Evolutionary conservation across 331 rosid species (phyloP).

Genomic region (Quercus phellos): DNA sequence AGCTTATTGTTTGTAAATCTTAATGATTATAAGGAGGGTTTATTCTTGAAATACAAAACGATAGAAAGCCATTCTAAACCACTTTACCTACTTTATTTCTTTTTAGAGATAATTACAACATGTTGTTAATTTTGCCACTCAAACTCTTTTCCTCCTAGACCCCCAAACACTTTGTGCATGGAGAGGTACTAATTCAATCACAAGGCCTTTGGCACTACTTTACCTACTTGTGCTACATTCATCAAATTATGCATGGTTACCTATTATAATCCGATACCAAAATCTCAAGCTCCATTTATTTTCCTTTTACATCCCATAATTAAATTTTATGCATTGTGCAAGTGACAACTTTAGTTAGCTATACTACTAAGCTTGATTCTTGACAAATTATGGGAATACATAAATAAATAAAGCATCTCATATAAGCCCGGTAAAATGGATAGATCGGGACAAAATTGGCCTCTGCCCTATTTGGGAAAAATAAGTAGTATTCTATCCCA

Average conservation of each 20-base stretch:
- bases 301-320: background rate
- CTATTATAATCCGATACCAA: background rate
- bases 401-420: background rate
- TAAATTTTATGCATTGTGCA: background rate
- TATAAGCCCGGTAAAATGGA: background rate
- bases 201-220: too few species aligned
- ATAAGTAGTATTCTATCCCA: too few species aligned
- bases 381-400: too few species aligned
- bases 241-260: background rate
- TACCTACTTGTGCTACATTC: background rate
- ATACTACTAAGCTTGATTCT: background rate
- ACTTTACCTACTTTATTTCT: too few species aligned
- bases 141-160: fast-evolving
- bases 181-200: too few species aligned
- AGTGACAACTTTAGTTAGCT: background rate
- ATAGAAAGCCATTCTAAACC: too few species aligned
- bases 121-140: fast-evolving
- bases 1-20: too few species aligned
- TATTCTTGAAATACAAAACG: too few species aligned
- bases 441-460: background rate
- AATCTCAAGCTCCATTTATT: background rate
- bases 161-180: too few species aligned
- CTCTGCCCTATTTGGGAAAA: too few species aligned
- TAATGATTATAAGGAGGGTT: too few species aligned
- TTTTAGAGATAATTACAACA: too few species aligned